Conservation (phyloP, 257 asterid species). For the Solanum dulcamara region DNA sequence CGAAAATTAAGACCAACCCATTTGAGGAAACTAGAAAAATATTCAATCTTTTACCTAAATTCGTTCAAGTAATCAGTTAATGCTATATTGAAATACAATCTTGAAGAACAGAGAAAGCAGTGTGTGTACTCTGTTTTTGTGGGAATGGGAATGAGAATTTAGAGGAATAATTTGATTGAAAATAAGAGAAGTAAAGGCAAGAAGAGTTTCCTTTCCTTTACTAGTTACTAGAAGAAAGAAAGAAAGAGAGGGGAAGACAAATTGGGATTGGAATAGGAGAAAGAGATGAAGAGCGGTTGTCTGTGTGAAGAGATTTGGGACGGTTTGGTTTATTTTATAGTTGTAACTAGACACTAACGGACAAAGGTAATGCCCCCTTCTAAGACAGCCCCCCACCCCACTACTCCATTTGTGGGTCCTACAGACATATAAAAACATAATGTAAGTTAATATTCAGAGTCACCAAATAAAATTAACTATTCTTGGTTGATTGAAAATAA, state of each 20-base stretch:
- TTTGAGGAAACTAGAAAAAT: not conserved
- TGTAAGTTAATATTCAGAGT: not conserved
- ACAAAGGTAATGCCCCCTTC: slow-evolving; percentile 21
- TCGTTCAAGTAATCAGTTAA: not conserved
- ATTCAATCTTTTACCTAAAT: not conserved
- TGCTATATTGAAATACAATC: not conserved
- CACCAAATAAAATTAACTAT: not conserved
- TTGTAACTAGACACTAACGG: slow-evolving; percentile 31
- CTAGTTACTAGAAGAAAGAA: not conserved
- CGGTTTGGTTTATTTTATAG: slow-evolving; percentile 54
- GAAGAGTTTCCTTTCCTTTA: not conserved
- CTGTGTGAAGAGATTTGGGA: slow-evolving; percentile 25
- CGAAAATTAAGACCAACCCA: not conserved
- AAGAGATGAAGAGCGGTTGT: slow-evolving; percentile 4
- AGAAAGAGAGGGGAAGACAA: not conserved
- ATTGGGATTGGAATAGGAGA: slow-evolving; percentile 1
- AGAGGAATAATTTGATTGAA: not conserved
- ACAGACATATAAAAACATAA: not conserved
- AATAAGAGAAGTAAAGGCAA: not conserved
- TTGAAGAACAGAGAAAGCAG: slow-evolving; percentile 6
- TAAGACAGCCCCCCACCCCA: not conserved
- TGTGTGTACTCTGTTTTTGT: not conserved
- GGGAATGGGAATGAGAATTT: not conserved
- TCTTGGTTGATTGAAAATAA: not conserved
- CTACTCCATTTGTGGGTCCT: not conserved